phyloP scores from a whole-genome alignment of 2,329 filamentous ascomycete genomes.

The Penicillium freii region DNA sequence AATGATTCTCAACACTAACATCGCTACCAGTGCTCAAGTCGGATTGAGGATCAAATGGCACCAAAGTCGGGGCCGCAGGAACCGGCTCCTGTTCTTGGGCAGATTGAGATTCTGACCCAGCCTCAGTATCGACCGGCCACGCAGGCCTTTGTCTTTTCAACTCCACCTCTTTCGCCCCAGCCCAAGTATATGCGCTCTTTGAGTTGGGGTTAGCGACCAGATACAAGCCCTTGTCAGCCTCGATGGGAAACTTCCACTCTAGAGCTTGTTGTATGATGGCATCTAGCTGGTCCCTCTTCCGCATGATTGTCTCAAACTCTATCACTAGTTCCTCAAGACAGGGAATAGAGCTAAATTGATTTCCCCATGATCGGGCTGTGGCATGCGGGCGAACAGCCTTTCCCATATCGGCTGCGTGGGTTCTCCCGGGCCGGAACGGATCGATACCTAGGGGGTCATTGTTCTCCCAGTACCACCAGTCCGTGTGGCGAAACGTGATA shows the following conservation, averaged over 20 bases:
- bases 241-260: conserved; percentile 19
- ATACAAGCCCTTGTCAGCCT: background rate
- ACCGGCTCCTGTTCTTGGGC: background rate
- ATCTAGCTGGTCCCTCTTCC: conserved; percentile 27
- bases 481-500: conserved; percentile 29
- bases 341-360: conserved; percentile 13
- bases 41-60: background rate
- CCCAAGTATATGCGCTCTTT: background rate
- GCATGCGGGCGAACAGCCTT: too few species aligned
- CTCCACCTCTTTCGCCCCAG: background rate
- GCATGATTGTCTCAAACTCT: conserved; percentile 29
- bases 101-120: background rate
- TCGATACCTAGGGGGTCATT: conserved; percentile 28
- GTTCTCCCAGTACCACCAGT: conserved; percentile 33
- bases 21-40: too few species aligned
- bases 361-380: background rate
- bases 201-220: background rate
- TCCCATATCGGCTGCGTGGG: background rate
- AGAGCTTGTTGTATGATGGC: conserved; percentile 22
- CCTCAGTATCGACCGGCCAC: background rate
- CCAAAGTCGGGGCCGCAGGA: background rate
- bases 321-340: conserved; percentile 24
- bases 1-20: background rate
- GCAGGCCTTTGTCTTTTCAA: background rate
- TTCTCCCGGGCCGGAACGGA: conserved; percentile 21